Percentiles rank a stretch among this genome's conserved stretches.
phyloP scores from a whole-genome alignment of 2,329 filamentous ascomycete genomes.

The Hypoxylon sp. region DNA sequence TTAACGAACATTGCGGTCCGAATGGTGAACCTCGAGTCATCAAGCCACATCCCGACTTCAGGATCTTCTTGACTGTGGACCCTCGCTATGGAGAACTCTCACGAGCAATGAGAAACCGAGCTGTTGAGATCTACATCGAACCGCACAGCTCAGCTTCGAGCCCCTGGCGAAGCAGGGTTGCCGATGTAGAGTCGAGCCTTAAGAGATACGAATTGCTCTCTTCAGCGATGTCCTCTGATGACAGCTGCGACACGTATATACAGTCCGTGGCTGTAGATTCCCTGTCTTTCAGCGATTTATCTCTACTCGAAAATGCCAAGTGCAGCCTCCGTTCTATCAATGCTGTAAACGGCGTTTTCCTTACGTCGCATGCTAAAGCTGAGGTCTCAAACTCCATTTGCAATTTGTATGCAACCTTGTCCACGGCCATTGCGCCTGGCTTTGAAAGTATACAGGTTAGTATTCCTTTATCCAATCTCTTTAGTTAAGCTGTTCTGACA shows the following conservation, averaged over 20 bases:
- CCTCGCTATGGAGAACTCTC: constrained; percentile 93
- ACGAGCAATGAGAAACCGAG: constrained; percentile 95
- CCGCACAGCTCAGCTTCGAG: constrained; percentile 56
- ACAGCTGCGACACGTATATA: constrained; percentile 50
- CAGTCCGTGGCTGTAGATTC: constrained; percentile 61
- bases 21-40: constrained; percentile 87
- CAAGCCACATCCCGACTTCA: constrained; percentile 86
- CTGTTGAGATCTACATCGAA: constrained; percentile 87
- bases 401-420: constrained; percentile 56
- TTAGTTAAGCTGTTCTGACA: constrained; percentile 57
- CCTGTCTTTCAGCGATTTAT: constrained; percentile 63
- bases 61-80: constrained; percentile 95
- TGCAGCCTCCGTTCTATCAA: neutral
- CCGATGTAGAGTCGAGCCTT: constrained; percentile 65
- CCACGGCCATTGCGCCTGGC: constrained; percentile 46
- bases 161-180: constrained; percentile 58
- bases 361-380: constrained; percentile 53
- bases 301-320: constrained; percentile 53
- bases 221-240: constrained; percentile 52
- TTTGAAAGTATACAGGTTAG: constrained; percentile 63
- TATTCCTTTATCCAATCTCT: constrained; percentile 48
- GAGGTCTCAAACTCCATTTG: constrained; percentile 56
- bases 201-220: constrained; percentile 62
- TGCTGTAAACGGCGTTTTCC: constrained; percentile 40
- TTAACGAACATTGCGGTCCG: constrained; percentile 91